A percentile compares a stretch with the other conserved stretches of the same genome.
phyloP scores from a whole-genome alignment of 305 asterid species.

The Striga hermonthica region DNA sequence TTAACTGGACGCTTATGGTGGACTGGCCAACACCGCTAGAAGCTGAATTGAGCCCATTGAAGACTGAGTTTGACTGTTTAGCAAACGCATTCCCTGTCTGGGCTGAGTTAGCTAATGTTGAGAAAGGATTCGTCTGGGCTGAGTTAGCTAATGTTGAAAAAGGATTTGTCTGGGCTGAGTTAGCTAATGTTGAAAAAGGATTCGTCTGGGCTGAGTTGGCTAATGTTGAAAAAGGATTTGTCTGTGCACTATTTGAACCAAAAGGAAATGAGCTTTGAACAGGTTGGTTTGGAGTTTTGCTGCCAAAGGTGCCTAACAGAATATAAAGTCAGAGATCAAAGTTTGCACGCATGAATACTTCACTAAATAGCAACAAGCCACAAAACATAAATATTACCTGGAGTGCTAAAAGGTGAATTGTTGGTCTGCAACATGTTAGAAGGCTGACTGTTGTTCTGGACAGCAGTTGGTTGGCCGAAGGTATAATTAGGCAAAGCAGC shows the following conservation, averaged over 20 bases:
- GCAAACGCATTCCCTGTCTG: constrained; percentile 34
- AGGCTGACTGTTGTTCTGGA: constrained; percentile 43
- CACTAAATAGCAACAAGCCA: constrained; percentile 1
- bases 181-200: constrained; percentile 28
- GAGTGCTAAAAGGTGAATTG: constrained; percentile 41
- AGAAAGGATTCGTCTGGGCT: constrained; percentile 44
- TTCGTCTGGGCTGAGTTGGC: constrained; percentile 31
- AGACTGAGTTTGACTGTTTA: constrained; percentile 26
- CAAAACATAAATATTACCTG: constrained; percentile 41
- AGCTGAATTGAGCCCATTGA: constrained; percentile 29
- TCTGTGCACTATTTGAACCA: constrained; percentile 35
- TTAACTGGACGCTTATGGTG: constrained; percentile 30
- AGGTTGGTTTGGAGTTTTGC: constrained; percentile 43
- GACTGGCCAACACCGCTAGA: constrained; percentile 7
- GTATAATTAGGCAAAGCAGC: constrained; percentile 47
- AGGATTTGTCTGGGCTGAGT: constrained; percentile 36
- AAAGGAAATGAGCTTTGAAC: constrained; percentile 38
- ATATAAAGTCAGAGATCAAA: constrained; percentile 21
- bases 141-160: constrained; percentile 43
- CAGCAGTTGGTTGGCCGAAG: constrained; percentile 48
- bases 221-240: constrained; percentile 49
- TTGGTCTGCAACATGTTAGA: constrained; percentile 39
- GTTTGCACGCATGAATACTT: constrained; percentile 4
- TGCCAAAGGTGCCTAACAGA: constrained; percentile 46
- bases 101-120: constrained; percentile 38